Evolutionary conservation across 805 yeast genomes (phyloP), one percentile per base, ranked within the genome.

Genomic region (Candida qinlingensis): DNA sequence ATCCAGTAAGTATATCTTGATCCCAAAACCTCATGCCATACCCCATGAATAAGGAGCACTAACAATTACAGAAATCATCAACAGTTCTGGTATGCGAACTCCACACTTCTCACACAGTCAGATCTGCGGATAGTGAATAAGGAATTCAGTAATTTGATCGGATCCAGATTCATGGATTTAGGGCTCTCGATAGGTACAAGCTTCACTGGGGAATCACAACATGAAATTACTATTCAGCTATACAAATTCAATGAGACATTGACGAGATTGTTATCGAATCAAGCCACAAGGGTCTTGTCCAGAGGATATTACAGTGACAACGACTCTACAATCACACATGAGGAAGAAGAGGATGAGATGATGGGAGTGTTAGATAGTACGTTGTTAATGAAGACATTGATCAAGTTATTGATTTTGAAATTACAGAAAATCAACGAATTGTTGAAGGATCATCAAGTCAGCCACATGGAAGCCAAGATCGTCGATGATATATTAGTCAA

Each of bases 241-340:
- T 61, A 61, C 52, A 56, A 54, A 36, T 53, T 61, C 42, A 59
- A 61, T 31, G 63, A 60, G 48, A 53, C 60, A 2, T 44, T 61
- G 6, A 57, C 64, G 10, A 44, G 64, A 13, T 41, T 61, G 6
- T 52, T 58, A 35, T 48, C 45, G 7, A 42, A 42, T 12, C 42
- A 50, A 7, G 40, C 44, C 35, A 39, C 38, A 26, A 34, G 34
- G 13, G 33, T 33, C 34, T 26, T 19, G 19, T 34, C 38, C 39
- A 5, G 41, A 9, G 13, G 31, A 19, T 19, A 19, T 19, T 10
- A 35, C 11, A 45, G 19, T 11, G 35, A 29, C 19, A 12, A 27
- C 8, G 30, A 25, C 11, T 29, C 45, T 10, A 27, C 27, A 8
- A 12, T 7, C 26, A 40, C 35, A 19, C 38, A 36, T 7, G 25